A percentile compares a stretch with the other conserved stretches of the same genome.
Evolutionary conservation across 2,329 filamentous ascomycete genomes (phyloP).

Genomic region (Chaetomium olivaceum): DNA sequence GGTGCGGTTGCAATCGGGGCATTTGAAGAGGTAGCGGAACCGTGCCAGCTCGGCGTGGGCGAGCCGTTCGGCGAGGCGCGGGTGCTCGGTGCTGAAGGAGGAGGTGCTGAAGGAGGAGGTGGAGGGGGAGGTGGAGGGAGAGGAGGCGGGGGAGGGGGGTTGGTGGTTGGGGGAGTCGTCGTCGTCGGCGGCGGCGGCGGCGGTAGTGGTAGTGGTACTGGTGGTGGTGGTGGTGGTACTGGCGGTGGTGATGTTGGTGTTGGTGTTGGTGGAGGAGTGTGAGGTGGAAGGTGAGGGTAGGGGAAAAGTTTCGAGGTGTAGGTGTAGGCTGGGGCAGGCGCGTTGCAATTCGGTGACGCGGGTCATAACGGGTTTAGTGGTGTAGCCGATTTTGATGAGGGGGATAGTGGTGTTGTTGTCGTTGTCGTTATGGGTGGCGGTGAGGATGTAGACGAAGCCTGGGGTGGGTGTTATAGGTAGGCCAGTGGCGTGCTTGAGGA

Average conservation of each 20-base stretch:
- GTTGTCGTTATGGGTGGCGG: background rate
- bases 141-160: no score
- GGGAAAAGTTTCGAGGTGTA: background rate
- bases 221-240: background rate
- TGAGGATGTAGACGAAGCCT: constrained; percentile 15
- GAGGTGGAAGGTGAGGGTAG: background rate
- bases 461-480: background rate
- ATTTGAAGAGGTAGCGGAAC: background rate
- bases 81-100: background rate
- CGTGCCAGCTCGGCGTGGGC: background rate
- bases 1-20: background rate
- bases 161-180: no score
- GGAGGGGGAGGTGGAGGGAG: no score
- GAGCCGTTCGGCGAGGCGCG: constrained; percentile 6
- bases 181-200: no score
- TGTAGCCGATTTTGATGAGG: constrained; percentile 18
- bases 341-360: background rate
- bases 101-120: no score
- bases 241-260: no score
- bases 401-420: background rate
- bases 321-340: background rate
- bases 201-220: no score
- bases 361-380: background rate
- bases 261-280: no score
- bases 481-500: background rate